Percentiles rank a stretch among this genome's conserved stretches.
phyloP scores from a whole-genome alignment of 1,139 yeast genomes.

The Pneumocystis carinii region DNA sequence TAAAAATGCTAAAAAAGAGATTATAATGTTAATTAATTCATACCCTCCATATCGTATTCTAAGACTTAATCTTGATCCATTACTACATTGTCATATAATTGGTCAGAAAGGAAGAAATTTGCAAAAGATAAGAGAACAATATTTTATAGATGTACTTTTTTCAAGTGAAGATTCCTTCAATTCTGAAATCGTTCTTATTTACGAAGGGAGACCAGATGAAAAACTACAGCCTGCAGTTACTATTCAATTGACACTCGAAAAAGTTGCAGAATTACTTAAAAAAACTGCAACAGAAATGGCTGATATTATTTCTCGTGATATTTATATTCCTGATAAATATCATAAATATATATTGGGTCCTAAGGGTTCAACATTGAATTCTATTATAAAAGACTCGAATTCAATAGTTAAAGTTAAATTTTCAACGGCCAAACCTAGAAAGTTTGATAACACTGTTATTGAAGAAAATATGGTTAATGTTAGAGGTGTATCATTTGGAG shows the following conservation, averaged over 20 bases:
- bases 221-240: constrained; percentile 34
- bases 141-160: constrained; percentile 43
- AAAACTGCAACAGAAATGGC: constrained; percentile 45
- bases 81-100: constrained; percentile 41
- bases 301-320: constrained; percentile 36
- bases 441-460: constrained; percentile 22
- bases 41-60: constrained; percentile 53
- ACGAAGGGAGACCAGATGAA: constrained; percentile 25
- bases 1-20: constrained; percentile 35
- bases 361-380: constrained; percentile 37
- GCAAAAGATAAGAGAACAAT: constrained; percentile 35
- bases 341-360: constrained; percentile 45
- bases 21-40: constrained; percentile 59
- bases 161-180: constrained; percentile 29
- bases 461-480: constrained; percentile 40
- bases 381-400: constrained; percentile 28
- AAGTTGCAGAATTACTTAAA: constrained; percentile 38
- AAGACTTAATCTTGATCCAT: constrained; percentile 55
- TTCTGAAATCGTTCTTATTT: constrained; percentile 32
- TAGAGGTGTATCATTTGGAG: constrained; percentile 49
- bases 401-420: constrained; percentile 18
- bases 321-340: constrained; percentile 38
- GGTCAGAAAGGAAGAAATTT: constrained; percentile 24
- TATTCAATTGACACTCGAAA: constrained; percentile 24
- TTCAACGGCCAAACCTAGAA: constrained; percentile 10